A percentile compares a stretch with the other conserved stretches of the same genome.
Conservation (phyloP, 1,284 basidiomycete species). For the Cryptococcus hybrid region DNA sequence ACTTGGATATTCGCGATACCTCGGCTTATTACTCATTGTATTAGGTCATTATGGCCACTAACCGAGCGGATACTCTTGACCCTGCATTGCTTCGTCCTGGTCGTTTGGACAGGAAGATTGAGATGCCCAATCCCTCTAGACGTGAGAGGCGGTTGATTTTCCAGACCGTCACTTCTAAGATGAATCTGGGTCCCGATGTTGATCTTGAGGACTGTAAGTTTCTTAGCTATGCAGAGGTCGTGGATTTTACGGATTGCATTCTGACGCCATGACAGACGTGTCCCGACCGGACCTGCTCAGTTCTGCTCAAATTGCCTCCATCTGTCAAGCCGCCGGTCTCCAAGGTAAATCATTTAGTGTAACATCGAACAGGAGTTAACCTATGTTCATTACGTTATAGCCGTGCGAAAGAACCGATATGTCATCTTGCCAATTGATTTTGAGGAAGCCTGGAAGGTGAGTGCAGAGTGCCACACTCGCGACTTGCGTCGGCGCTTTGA, state of each 20-base stretch:
- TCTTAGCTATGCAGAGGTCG: background rate
- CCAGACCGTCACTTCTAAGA: slow-evolving; percentile 96
- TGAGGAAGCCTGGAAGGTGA: slow-evolving; percentile 97
- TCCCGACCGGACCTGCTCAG: slow-evolving; percentile 94
- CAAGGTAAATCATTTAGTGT: slow-evolving; percentile 63
- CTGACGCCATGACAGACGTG: slow-evolving; percentile 62
- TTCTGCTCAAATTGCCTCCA: slow-evolving; percentile 91
- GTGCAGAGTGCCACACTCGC: slow-evolving; percentile 47
- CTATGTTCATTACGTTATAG: slow-evolving; percentile 50
- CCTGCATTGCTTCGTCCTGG: slow-evolving; percentile 96
- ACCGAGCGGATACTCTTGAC: slow-evolving; percentile 93
- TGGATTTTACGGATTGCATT: background rate
- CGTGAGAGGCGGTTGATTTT: slow-evolving; percentile 97
- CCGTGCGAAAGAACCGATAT: slow-evolving; percentile 97
- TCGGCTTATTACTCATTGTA: no score
- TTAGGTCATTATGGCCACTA: slow-evolving; percentile 98
- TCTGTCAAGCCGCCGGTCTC: slow-evolving; percentile 95
- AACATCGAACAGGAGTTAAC: no score
- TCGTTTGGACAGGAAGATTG: slow-evolving; percentile 97
- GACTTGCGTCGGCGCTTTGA: background rate
- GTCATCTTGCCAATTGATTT: slow-evolving; percentile 96
- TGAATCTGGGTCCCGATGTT: slow-evolving; percentile 97
- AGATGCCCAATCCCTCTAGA: slow-evolving; percentile 92
- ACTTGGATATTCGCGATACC: no score
- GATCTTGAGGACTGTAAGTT: slow-evolving; percentile 94